phyloP scores from a whole-genome alignment of 2,329 filamentous ascomycete genomes.

The Phialocephala sp. region DNA sequence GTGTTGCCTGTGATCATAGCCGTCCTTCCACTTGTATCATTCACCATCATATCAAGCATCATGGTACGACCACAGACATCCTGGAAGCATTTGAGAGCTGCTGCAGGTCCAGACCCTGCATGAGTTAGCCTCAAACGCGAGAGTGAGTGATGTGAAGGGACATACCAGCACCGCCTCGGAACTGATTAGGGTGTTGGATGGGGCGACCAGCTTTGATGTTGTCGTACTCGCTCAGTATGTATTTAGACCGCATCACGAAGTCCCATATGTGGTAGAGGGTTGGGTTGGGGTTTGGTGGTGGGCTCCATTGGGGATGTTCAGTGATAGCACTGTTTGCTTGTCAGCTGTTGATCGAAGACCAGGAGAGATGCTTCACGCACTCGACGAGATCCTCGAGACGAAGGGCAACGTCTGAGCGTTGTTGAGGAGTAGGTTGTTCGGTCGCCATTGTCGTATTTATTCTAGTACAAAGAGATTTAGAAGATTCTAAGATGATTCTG shows the following conservation, averaged over 20 bases:
- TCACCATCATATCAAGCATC: slow-evolving; percentile 33
- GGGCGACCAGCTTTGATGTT: slow-evolving; percentile 45
- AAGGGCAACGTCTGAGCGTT: background rate
- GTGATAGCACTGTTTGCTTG: slow-evolving; percentile 28
- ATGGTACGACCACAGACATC: slow-evolving; percentile 34
- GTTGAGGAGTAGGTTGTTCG: slow-evolving; percentile 18
- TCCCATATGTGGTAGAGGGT: slow-evolving; percentile 50
- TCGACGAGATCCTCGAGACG: slow-evolving; percentile 20
- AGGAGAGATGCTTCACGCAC: slow-evolving; percentile 7
- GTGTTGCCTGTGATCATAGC: slow-evolving; percentile 27
- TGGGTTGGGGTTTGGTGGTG: slow-evolving; percentile 37
- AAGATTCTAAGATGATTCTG: background rate
- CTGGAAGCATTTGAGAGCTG: slow-evolving; percentile 30
- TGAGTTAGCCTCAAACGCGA: background rate
- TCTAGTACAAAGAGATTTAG: background rate
- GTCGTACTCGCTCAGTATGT: slow-evolving; percentile 50
- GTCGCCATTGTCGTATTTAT: slow-evolving; percentile 10
- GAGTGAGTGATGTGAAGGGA: background rate
- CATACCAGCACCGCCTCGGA: slow-evolving; percentile 34
- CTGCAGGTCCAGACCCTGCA: slow-evolving; percentile 29
- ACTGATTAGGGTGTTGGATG: slow-evolving; percentile 46
- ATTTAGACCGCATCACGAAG: slow-evolving; percentile 49
- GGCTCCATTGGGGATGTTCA: slow-evolving; percentile 27
- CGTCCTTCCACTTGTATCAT: slow-evolving; percentile 33
- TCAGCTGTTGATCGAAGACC: background rate